Evolutionary conservation across 257 asterid species (phyloP), one percentile per base, ranked within the genome.

Genomic region (Fraxinus cuspidata): DNA sequence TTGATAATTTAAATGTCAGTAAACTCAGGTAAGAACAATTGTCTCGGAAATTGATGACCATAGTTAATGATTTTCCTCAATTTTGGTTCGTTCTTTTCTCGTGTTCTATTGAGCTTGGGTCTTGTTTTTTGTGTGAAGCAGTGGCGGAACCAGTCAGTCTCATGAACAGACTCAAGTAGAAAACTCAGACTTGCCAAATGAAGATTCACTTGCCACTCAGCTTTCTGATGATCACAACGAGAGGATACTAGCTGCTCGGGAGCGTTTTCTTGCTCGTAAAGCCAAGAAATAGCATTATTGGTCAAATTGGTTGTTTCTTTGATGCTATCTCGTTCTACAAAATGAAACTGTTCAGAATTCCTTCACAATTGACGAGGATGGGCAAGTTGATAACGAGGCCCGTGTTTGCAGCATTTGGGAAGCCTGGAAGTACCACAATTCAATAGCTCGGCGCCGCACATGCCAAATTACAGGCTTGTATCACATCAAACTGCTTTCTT

Each of bases 21-120:
- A 93, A 90, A 78, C 92, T 93, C 78, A 90, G 99, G 99, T 93
- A 76, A 42, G 64, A 19, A 68, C 49, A 32, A 44, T 66, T 31
- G 28, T 56, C 34, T n/a, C 64, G 31, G 56, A 38, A 3, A 35
- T 37, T 25, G 7, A 29, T 9, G 13, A 27, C 37, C 5, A 27
- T 63, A 2, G 18, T 37, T 32, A 25, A 38, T 32, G 63, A 72
- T 42, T 53, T 56, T 67, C 34, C 66, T 67, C 21, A 7, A 23
- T 34, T 69, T 28, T 15, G 7, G 51, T 23, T 56, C 68, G 44
- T 12, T 13, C 44, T 18, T 80, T 3, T 67, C 53, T 75, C 38
- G 34, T 49, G 25, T 71, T 32, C 67, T 15, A 18, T 70, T 75
- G 12, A 38, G 28, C 40, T 75, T 82, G 78, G 38, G 53, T 15